Evolutionary conservation across 2,329 filamentous ascomycete species (phyloP).

Genomic region (Neopestalotiopsis sp.): DNA sequence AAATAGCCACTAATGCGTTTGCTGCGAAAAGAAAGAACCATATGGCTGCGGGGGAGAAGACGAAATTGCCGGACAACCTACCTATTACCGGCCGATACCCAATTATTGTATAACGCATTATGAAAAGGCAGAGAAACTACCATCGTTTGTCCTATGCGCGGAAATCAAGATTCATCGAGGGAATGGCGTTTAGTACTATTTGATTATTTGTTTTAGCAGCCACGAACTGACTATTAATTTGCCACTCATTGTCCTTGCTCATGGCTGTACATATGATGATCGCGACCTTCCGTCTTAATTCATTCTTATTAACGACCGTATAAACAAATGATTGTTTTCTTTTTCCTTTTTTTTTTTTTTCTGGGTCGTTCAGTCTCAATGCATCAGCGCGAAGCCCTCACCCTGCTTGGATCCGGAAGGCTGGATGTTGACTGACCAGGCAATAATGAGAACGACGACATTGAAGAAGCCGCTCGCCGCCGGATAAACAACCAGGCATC

Average conservation of each 20-base stretch:
- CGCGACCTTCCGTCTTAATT: too few species aligned
- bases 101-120: background rate
- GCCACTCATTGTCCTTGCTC: background rate
- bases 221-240: background rate
- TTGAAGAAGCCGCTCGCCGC: too few species aligned
- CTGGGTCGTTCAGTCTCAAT: too few species aligned
- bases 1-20: background rate
- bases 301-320: too few species aligned
- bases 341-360: too few species aligned
- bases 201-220: background rate
- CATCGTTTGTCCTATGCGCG: background rate
- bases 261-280: background rate
- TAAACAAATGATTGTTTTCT: too few species aligned
- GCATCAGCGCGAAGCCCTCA: too few species aligned
- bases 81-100: slow-evolving; percentile 4
- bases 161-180: background rate
- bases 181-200: background rate
- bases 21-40: background rate
- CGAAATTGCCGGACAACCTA: slow-evolving; percentile 5
- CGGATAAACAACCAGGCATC: too few species aligned
- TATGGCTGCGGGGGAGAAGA: background rate
- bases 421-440: too few species aligned
- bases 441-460: too few species aligned
- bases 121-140: background rate
- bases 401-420: too few species aligned